Evolutionary conservation across 208 protist genomes (phyloP), one percentile per base, ranked within the genome.

Genomic region (Phytomonas francai): DNA sequence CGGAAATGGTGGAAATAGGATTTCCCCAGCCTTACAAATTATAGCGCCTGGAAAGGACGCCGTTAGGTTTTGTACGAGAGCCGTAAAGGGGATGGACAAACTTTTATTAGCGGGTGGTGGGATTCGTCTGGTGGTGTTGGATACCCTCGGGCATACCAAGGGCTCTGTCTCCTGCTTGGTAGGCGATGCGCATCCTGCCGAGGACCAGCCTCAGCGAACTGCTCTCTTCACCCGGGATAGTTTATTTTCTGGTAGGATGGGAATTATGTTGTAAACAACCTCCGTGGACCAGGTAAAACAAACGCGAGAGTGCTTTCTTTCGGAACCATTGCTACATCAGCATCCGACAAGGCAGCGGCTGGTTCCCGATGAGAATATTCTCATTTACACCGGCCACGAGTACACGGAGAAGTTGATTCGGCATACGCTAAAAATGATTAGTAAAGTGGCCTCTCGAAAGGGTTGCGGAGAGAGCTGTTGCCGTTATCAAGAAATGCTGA

Each of bases 191-290:
- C 42, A 74, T 49, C 33, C 29, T 31, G 25, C 59, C 45, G 16
- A 59, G 0, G 25, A 54, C 32, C 16, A 33, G 69, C 58, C 45
- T 3, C 59, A 85, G 30, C 75, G 73, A 56, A 68, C 82, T 9
- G 84, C 85, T 8, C 73, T 97, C 51, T 98, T 98, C 77, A 96
- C 90, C 0, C 94, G 97, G 25, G 97, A 98, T 68, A 91, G 86
- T 25, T 83, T 98, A 59, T 98, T 98, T 78, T 86, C 86, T 59
- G 93, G 83, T 51, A 95, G 95, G 6, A 93, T 86, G 61, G 97
- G 97, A 1, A 19, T 9, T 49, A 77, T 86, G 39, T 98, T 98
- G 70, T 94, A 98, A 77, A 82, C 81, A 0, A 42, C 27, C 32
- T 75, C 73, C 2, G 66, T 92, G 4, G 67, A 78, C 29, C 70